Conservation (phyloP, 2,329 filamentous ascomycete genomes). For the Raffaelea arxii region DNA sequence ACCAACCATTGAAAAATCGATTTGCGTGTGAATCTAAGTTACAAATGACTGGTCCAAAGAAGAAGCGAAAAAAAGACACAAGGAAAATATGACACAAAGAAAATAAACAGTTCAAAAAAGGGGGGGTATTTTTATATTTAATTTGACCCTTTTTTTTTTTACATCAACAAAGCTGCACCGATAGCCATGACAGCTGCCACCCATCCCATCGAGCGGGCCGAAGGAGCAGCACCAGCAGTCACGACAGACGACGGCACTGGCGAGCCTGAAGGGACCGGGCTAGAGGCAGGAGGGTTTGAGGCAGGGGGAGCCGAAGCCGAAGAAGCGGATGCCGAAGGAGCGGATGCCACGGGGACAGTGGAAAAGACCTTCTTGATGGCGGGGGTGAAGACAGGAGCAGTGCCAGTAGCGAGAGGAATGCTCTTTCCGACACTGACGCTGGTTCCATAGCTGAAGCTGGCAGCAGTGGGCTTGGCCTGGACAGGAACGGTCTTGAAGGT, state of each 20-base stretch:
- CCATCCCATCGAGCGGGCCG: conserved; percentile 8
- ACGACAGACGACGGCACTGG: conserved; percentile 2
- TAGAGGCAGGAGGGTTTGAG: background rate
- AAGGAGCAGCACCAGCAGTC: conserved; percentile 9
- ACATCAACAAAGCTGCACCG: conserved; percentile 10
- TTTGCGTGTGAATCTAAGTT: background rate
- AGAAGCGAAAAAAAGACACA: background rate
- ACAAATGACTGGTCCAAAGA: background rate
- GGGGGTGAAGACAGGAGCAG: background rate
- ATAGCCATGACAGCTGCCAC: conserved; percentile 5
- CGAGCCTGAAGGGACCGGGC: background rate
- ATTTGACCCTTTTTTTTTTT: background rate
- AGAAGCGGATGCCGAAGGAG: background rate
- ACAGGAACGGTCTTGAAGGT: too few relatives aligned
- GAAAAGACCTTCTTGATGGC: too few relatives aligned
- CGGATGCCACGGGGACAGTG: too few relatives aligned
- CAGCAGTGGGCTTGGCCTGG: background rate
- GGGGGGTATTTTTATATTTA: background rate
- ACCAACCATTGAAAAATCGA: background rate
- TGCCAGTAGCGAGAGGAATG: background rate
- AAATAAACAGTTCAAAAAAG: too few relatives aligned
- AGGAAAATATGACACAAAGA: background rate
- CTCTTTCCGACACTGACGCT: background rate
- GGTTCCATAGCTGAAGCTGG: background rate
- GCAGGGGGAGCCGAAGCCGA: background rate